Conservation (phyloP, 345 rosid genomes). For the Aquilaria yunnanensis region DNA sequence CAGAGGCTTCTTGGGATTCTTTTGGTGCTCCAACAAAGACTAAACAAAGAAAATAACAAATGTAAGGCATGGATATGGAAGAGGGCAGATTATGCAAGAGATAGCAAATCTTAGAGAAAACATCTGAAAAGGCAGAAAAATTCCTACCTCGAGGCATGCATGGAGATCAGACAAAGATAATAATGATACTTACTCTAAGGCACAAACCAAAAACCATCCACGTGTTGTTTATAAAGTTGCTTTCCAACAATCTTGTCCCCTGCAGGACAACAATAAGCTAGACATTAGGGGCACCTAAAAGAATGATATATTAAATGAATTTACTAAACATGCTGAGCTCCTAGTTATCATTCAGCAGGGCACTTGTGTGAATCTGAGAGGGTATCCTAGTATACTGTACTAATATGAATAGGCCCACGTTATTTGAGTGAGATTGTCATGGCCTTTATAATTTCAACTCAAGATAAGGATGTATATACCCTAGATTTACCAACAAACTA, state of each 20-base stretch:
- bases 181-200: constrained; percentile 56
- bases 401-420: no score
- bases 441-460: no score
- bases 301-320: no score
- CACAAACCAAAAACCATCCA: constrained; percentile 91
- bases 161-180: constrained; percentile 11
- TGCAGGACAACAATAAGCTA: constrained; percentile 14
- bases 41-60: constrained; percentile 16
- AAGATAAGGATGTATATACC: no score
- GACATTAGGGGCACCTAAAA: no score
- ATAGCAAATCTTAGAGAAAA: not conserved
- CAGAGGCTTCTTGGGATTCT: constrained; percentile 74
- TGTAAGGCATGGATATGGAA: constrained; percentile 6
- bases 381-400: no score
- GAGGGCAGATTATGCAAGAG: not conserved
- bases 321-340: no score
- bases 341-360: no score
- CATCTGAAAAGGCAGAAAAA: not conserved
- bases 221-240: constrained; percentile 91
- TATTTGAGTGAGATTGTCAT: no score
- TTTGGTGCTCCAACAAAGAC: constrained; percentile 90
- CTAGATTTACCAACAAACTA: no score
- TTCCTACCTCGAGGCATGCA: constrained; percentile 1
- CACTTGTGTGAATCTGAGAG: no score
- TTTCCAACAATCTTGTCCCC: constrained; percentile 89